These are phyloP conservation scores for Logfia minima DNA, from an alignment of 129 eudicot species.

Conservation along the genomic window DNA sequence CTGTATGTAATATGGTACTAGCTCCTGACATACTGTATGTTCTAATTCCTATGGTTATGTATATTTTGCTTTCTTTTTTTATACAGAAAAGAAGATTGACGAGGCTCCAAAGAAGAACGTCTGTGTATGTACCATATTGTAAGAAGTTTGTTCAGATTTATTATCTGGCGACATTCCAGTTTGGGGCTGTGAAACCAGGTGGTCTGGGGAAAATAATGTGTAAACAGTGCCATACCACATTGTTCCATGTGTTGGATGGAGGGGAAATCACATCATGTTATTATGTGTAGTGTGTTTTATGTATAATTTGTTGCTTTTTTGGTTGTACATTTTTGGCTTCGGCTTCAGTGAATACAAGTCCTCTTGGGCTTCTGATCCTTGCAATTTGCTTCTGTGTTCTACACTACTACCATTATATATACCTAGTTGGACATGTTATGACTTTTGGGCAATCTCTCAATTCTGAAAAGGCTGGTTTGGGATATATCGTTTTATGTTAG, in stretches of 20 bases:
- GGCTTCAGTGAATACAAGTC: conserved; percentile 43
- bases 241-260: conserved; percentile 34
- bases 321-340: conserved; percentile 35
- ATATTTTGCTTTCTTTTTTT: neutral
- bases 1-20: neutral
- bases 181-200: conserved; percentile 35
- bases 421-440: neutral
- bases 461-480: neutral
- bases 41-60: conserved; percentile 25
- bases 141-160: conserved; percentile 38
- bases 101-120: conserved; percentile 61
- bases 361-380: conserved; percentile 29
- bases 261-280: conserved; percentile 32
- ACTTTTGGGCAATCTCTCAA: neutral
- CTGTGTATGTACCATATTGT: conserved; percentile 81
- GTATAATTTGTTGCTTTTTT: conserved; percentile 43
- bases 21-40: neutral
- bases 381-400: conserved; percentile 6
- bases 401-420: neutral
- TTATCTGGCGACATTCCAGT: conserved; percentile 25
- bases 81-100: conserved; percentile 86
- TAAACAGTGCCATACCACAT: conserved; percentile 38
- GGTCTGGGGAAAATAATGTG: conserved; percentile 54
- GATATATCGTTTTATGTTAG: neutral
- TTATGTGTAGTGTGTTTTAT: conserved; percentile 37